A percentile compares a stretch with the other conserved stretches of the same genome.
Conservation (phyloP, 371 early-diverging fungal species). For the Dichotomocladium elegans region DNA sequence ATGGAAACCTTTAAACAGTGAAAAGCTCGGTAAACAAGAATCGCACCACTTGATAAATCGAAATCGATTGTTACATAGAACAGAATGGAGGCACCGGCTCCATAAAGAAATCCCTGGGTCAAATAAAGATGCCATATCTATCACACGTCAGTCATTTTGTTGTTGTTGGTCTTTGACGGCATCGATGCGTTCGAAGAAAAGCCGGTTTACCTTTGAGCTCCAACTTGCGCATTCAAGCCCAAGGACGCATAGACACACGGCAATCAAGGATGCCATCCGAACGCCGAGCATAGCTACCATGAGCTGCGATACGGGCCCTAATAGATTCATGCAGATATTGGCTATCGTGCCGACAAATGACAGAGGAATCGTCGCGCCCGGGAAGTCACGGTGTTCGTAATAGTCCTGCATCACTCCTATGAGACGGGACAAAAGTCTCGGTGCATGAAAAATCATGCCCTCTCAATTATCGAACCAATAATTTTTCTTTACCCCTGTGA, state of each 20-base stretch:
- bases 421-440: not conserved
- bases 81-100: constrained; percentile 50
- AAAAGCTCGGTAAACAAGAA: not conserved
- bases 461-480: not conserved
- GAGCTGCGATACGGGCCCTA: constrained; percentile 11
- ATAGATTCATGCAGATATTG: constrained; percentile 10
- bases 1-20: constrained; percentile 22
- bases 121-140: constrained; percentile 56
- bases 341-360: constrained; percentile 18
- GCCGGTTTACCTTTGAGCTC: constrained; percentile 18
- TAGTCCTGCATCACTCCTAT: constrained; percentile 21
- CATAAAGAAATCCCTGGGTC: constrained; percentile 62
- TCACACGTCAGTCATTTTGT: too few relatives aligned
- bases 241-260: constrained; percentile 4
- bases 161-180: not conserved
- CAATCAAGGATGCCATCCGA: not conserved
- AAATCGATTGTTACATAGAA: constrained; percentile 24
- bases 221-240: constrained; percentile 23
- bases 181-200: not conserved
- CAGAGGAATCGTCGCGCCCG: constrained; percentile 8
- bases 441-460: not conserved
- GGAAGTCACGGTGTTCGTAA: constrained; percentile 15
- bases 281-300: constrained; percentile 1
- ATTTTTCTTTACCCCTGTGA: not conserved
- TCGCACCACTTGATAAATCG: not conserved